These are phyloP conservation scores for Echinochloa phyllopogon DNA, from an alignment of 176 grass and related monocot genomes.

Conservation along the genomic window DNA sequence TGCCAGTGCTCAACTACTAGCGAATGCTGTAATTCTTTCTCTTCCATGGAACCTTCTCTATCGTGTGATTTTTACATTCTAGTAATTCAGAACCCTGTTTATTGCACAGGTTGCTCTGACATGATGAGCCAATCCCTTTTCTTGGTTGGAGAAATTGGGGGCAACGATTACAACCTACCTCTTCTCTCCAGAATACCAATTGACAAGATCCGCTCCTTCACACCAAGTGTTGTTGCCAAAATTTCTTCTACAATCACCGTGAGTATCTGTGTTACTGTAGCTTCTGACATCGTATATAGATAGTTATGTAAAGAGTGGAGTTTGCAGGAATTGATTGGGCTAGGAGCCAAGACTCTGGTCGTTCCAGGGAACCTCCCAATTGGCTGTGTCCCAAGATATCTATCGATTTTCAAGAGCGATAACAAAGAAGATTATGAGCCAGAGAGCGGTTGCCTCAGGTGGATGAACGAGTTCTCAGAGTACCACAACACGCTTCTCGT, in stretches of 20 bases:
- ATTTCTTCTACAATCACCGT: slow-evolving; percentile 77
- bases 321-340: slow-evolving; percentile 74
- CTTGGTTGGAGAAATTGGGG: slow-evolving; percentile 89
- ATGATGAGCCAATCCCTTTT: slow-evolving; percentile 67
- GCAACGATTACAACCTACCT: slow-evolving; percentile 92
- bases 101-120: slow-evolving; percentile 39
- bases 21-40: not conserved
- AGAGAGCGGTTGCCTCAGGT: slow-evolving; percentile 77
- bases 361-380: slow-evolving; percentile 92
- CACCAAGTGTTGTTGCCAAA: slow-evolving; percentile 63
- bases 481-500: slow-evolving; percentile 74
- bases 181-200: slow-evolving; percentile 41
- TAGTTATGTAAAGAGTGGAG: slow-evolving; percentile 13
- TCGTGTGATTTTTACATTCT: slow-evolving; percentile 12
- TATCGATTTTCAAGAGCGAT: slow-evolving; percentile 64
- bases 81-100: slow-evolving; percentile 6
- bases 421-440: slow-evolving; percentile 74
- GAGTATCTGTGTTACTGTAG: not conserved
- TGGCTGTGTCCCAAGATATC: slow-evolving; percentile 70
- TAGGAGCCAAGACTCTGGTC: slow-evolving; percentile 76
- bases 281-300: not conserved
- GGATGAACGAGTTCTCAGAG: slow-evolving; percentile 79
- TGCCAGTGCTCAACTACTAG: not conserved
- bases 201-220: slow-evolving; percentile 69
- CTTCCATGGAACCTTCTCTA: slow-evolving; percentile 5